Base-by-base conservation (phyloP, 2,329 filamentous ascomycete species). In the Coniella lustricola region DNA sequence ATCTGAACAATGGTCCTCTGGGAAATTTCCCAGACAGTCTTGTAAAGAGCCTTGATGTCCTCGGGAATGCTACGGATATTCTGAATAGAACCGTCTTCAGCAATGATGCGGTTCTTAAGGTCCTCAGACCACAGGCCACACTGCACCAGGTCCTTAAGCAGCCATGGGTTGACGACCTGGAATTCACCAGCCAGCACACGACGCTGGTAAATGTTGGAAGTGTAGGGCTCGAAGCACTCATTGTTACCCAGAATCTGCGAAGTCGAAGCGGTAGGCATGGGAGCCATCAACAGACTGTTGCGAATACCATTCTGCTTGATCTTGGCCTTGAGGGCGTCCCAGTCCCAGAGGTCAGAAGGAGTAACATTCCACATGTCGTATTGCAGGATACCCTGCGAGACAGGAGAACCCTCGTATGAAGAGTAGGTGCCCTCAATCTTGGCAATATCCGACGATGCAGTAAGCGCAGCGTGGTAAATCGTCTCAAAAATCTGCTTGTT, bases 61-160 rank as follows among this genome's bases (percentile, higher is more conserved):
- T 86, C 81, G 13, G 93, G 91, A 55, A 98, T 96, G 71, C 94
- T 97, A 64, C 91, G 87, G 55, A 98, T 91, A 69, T 93, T 91
- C 70, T 97, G 93, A 48, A 98, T 86, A 17, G 91, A 97, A 57
- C 93, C 93, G 58, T 88, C 88, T 54, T 96, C 91, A 50, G 93
- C 86, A 62, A 98, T 98, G 77, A 98, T 98, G 61, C 93, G 90
- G 77, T 98, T 98, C 84, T 98, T 98, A 93, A 98, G 98, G 74
- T 90, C 89, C 71, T 98, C 91, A 41, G 91, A 96, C 93, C 93
- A 98, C 38, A 98, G 78, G 53, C 93, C 93, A 74, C 96, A 87
- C 64, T 98, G 93, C 58, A 98, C 93, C 25, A 98, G 82, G 62
- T 98, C 93, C 77, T 95, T 96, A 53, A 98, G 82, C 55, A 98